phyloP scores from a whole-genome alignment of 2,329 filamentous ascomycete genomes.

The Cordyceps cateniannulata region DNA sequence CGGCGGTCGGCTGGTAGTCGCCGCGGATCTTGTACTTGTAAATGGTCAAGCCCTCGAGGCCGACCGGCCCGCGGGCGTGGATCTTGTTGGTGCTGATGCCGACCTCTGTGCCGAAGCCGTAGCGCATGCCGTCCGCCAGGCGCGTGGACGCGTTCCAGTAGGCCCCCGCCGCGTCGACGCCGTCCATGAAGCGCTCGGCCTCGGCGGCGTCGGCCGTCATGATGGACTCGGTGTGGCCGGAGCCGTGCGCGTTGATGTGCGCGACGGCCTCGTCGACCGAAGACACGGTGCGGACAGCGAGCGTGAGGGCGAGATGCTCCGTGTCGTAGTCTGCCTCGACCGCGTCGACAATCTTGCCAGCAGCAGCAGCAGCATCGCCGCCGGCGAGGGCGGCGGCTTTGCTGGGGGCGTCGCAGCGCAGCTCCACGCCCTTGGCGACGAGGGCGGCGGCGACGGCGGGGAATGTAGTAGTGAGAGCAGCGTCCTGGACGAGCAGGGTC shows the following conservation, averaged over 20 bases:
- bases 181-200: constrained; percentile 77
- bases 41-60: constrained; percentile 88
- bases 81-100: constrained; percentile 99
- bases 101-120: constrained; percentile 96
- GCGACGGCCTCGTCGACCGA: constrained; percentile 64
- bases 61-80: constrained; percentile 86
- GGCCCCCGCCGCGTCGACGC: constrained; percentile 82
- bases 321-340: constrained; percentile 71
- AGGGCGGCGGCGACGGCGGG: constrained; percentile 69
- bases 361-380: constrained; percentile 19
- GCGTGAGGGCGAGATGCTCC: constrained; percentile 78
- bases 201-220: constrained; percentile 61
- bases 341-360: constrained; percentile 44
- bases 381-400: constrained; percentile 52
- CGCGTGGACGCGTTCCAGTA: constrained; percentile 97
- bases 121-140: constrained; percentile 94
- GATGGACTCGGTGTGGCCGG: constrained; percentile 90
- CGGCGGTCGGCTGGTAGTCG: constrained; percentile 70
- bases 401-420: constrained; percentile 70
- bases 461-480: constrained; percentile 60
- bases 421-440: constrained; percentile 66
- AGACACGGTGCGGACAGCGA: constrained; percentile 76
- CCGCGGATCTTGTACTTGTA: constrained; percentile 94
- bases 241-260: constrained; percentile 90
- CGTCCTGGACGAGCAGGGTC: constrained; percentile 77